phyloP scores from a whole-genome alignment of 139 green algal genomes.

The Chlorella vulgaris region DNA sequence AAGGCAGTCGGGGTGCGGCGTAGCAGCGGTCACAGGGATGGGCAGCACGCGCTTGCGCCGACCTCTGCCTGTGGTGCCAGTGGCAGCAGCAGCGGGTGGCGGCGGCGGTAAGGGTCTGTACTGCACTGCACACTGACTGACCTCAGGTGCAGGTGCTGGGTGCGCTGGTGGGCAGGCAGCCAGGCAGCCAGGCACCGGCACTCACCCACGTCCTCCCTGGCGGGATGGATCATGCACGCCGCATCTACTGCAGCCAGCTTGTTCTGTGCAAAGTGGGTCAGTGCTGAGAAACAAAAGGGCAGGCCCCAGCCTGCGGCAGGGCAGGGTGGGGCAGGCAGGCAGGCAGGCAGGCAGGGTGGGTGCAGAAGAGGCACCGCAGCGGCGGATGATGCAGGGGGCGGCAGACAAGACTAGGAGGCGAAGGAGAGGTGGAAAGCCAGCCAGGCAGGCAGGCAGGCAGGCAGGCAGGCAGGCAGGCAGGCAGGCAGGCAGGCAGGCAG shows the following conservation, averaged over 20 bases:
- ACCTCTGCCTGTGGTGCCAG: too few species aligned
- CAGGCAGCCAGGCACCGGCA: not conserved
- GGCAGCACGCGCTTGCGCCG: not conserved
- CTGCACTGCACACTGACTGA: too few species aligned
- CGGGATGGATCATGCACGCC: conserved; percentile 22
- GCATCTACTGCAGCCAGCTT: conserved; percentile 3
- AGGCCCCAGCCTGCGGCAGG: conserved; percentile 17
- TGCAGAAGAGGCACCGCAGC: not conserved
- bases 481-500: not conserved
- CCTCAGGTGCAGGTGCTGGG: too few species aligned
- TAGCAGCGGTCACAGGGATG: too few species aligned
- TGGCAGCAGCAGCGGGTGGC: too few species aligned
- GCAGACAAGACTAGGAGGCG: too few species aligned
- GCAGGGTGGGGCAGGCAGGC: not conserved
- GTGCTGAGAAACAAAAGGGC: conserved; percentile 27
- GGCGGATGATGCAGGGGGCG: too few species aligned
- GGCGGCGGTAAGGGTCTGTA: too few species aligned
- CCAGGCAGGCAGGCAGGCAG: too few species aligned
- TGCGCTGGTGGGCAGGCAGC: not conserved
- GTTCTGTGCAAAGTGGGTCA: not conserved
- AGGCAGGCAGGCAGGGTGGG: not conserved
- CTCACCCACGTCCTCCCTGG: conserved; percentile 3
- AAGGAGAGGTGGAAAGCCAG: too few species aligned
- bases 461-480: too few species aligned
- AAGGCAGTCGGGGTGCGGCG: too few species aligned